Conservation (phyloP, 129 eudicot genomes). For the Centella asiatica region DNA sequence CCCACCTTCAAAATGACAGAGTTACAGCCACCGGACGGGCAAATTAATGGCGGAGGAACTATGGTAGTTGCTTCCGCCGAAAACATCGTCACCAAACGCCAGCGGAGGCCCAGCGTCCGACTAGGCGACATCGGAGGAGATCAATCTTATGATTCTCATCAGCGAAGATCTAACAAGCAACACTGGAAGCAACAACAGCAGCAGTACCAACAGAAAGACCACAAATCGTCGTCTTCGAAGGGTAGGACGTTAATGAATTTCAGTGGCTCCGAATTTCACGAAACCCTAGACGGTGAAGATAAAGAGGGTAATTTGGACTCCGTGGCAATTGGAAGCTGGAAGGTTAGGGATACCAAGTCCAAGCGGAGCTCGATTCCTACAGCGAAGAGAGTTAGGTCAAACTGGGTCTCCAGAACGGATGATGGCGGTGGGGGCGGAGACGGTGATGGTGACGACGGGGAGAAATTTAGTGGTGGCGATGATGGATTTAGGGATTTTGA, state of each 20-base stretch:
- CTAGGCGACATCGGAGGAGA: conserved; percentile 31
- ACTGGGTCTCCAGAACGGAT: conserved; percentile 9
- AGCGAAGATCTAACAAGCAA: background rate
- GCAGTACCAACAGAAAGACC: background rate
- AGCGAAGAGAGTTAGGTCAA: conserved; percentile 17
- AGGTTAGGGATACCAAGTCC: conserved; percentile 10
- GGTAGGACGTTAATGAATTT: conserved; percentile 9
- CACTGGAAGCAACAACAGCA: background rate
- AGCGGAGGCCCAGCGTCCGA: conserved; percentile 32
- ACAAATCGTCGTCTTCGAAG: conserved; percentile 9
- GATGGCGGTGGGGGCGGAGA: conserved; percentile 10
- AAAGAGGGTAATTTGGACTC: conserved; percentile 14
- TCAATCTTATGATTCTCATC: conserved; percentile 6
- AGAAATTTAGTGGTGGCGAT: background rate
- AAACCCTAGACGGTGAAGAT: conserved; percentile 16
- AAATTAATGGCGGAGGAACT: conserved; percentile 12
- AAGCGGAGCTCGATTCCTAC: background rate
- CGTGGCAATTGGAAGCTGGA: conserved; percentile 26
- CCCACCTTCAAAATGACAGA: conserved; percentile 13
- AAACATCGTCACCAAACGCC: conserved; percentile 16
- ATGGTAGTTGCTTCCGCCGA: background rate
- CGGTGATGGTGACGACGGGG: background rate
- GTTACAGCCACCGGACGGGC: conserved; percentile 11
- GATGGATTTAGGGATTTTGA: conserved; percentile 19
- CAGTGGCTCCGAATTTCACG: conserved; percentile 8